Percentiles rank a stretch among this genome's conserved stretches.
These are phyloP conservation scores for Mortierella alpina DNA, from an alignment of 192 early-diverging fungal genomes.

Conservation along the genomic window DNA sequence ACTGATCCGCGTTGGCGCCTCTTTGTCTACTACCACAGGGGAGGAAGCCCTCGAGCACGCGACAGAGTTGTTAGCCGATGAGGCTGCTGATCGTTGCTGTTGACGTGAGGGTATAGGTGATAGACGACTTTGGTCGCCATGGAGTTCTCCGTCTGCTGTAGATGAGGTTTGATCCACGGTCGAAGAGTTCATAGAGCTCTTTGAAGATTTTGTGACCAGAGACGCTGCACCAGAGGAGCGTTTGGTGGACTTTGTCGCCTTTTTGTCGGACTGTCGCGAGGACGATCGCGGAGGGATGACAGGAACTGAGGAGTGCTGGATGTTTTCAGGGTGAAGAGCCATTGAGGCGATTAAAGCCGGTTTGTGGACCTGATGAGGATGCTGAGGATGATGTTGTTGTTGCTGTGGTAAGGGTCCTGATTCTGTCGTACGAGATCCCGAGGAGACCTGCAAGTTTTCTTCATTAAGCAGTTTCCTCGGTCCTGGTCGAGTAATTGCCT, in stretches of 20 bases:
- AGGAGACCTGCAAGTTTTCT: conserved; percentile 18
- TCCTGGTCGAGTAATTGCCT: neutral
- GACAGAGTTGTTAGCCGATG: conserved; percentile 8
- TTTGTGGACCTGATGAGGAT: no score
- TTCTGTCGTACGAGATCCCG: no score
- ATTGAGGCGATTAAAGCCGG: neutral
- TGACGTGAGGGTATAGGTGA: neutral
- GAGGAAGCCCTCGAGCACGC: conserved; percentile 6
- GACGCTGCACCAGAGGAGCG: conserved; percentile 13
- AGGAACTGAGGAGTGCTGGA: conserved; percentile 1
- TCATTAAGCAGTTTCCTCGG: conserved; percentile 39
- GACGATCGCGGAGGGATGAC: conserved; percentile 37
- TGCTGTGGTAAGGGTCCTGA: neutral
- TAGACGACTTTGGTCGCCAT: neutral
- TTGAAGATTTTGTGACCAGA: conserved; percentile 29
- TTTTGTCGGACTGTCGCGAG: conserved; percentile 24
- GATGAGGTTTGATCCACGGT: neutral
- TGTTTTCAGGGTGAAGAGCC: conserved; percentile 17
- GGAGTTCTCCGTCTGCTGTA: neutral
- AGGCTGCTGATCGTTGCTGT: conserved; percentile 1
- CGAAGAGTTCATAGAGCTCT: conserved; percentile 24
- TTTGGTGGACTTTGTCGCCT: conserved; percentile 4
- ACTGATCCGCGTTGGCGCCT: neutral
- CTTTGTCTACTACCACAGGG: neutral
- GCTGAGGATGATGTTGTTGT: neutral